phyloP scores from a whole-genome alignment of 2,329 filamentous ascomycete genomes.

The Capronia epimyces region DNA sequence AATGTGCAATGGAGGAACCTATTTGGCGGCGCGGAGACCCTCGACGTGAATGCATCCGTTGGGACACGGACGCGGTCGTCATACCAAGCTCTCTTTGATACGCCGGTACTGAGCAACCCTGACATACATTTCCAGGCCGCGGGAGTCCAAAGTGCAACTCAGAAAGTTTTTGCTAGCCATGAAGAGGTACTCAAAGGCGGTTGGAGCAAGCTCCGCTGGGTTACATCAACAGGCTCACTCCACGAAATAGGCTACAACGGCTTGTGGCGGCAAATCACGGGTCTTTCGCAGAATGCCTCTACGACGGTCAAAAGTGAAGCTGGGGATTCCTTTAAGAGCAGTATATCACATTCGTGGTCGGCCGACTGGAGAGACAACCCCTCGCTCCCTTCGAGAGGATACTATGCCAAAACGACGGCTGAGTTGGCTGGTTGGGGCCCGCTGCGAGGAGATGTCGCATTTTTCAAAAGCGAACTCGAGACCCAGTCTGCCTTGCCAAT shows the following conservation, averaged over 20 bases:
- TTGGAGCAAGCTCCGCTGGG: conserved; percentile 70
- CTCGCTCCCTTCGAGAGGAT: conserved; percentile 75
- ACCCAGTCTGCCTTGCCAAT: conserved; percentile 70
- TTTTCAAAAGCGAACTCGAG: conserved; percentile 87
- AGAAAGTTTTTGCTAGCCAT: conserved; percentile 90
- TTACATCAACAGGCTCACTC: conserved; percentile 57
- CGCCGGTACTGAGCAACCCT: conserved; percentile 77
- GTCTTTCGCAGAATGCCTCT: conserved; percentile 68
- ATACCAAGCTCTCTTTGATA: conserved; percentile 79
- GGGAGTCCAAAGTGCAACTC: conserved; percentile 72
- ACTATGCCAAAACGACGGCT: conserved; percentile 68
- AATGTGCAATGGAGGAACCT: conserved; percentile 85
- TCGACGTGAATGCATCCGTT: conserved; percentile 79
- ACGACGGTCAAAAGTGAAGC: conserved; percentile 77
- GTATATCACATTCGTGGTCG: conserved; percentile 72
- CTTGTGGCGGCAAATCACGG: conserved; percentile 83
- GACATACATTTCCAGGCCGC: conserved; percentile 74
- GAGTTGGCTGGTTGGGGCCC: conserved; percentile 86
- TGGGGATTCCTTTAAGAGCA: conserved; percentile 85
- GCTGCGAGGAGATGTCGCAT: conserved; percentile 83
- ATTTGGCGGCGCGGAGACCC: conserved; percentile 85
- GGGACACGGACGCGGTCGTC: conserved; percentile 88
- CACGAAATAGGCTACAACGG: conserved; percentile 77
- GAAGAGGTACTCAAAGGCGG: conserved; percentile 81
- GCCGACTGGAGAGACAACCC: conserved; percentile 78